Percentiles rank a stretch among this genome's conserved stretches.
These are phyloP conservation scores for Botrytis deweyae DNA, from an alignment of 2,329 filamentous ascomycete species.

Conservation along the genomic window DNA sequence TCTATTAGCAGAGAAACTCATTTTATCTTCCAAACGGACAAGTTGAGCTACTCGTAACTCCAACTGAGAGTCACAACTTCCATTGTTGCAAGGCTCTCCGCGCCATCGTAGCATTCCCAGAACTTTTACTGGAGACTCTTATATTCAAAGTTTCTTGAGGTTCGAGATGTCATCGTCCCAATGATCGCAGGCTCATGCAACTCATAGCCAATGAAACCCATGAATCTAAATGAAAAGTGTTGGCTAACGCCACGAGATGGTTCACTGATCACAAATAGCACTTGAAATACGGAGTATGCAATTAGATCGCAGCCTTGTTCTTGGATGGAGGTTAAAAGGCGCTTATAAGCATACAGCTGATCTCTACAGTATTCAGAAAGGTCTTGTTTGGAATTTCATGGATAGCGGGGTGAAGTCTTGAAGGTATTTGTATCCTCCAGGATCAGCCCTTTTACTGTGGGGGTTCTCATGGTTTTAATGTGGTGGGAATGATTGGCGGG, in stretches of 20 bases:
- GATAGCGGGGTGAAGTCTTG: neutral
- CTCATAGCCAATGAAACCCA: neutral
- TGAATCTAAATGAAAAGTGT: neutral
- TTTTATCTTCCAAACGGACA: neutral
- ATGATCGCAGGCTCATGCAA: neutral
- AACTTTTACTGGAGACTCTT: neutral
- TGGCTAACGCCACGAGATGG: neutral
- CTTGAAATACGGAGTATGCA: neutral
- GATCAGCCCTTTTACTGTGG: neutral
- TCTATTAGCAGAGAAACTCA: neutral
- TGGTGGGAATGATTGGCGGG: neutral
- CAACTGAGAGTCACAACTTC: neutral
- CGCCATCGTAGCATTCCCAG: neutral
- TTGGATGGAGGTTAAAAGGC: neutral
- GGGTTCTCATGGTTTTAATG: neutral
- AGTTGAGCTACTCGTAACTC: neutral
- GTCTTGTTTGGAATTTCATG: neutral
- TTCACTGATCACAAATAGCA: neutral
- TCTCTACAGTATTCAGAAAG: neutral
- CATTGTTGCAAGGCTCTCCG: neutral
- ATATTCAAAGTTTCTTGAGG: neutral
- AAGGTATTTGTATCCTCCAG: neutral
- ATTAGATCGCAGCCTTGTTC: slow-evolving; percentile 1
- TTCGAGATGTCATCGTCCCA: neutral
- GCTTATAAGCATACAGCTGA: neutral